Percentiles rank a stretch among this genome's conserved stretches.
phyloP scores from a whole-genome alignment of 345 rosid species.

The Eucalyptus fibrosa region DNA sequence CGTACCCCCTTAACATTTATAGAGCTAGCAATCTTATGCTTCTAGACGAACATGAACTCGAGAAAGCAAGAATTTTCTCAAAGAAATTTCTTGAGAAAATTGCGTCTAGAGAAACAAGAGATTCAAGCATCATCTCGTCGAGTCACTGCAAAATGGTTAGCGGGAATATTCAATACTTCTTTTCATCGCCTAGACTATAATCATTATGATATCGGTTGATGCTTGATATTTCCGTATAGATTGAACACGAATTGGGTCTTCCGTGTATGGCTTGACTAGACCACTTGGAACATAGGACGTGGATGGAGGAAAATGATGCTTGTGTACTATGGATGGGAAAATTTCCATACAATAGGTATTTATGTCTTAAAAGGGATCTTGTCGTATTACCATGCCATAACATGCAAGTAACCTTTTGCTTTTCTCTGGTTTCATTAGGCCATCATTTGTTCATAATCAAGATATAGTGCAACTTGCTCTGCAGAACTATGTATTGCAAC shows the following conservation, averaged over 20 bases:
- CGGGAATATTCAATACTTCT: neutral
- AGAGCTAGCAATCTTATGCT: conserved; percentile 55
- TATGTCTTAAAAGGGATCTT: neutral
- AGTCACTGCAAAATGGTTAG: conserved; percentile 5
- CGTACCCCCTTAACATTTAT: conserved; percentile 29
- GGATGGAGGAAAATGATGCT: conserved; percentile 39
- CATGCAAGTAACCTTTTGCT: neutral
- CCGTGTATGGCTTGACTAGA: conserved; percentile 51
- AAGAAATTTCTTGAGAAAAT: conserved; percentile 22
- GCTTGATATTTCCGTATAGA: neutral
- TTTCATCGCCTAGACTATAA: neutral
- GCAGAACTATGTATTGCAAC: conserved; percentile 19
- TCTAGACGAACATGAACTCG: conserved; percentile 28
- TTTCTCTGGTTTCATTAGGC: conserved; percentile 5
- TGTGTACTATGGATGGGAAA: conserved; percentile 31
- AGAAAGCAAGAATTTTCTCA: conserved; percentile 39
- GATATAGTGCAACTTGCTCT: conserved; percentile 28
- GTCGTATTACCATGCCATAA: neutral
- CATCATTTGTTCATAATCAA: conserved; percentile 5
- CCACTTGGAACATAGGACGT: conserved; percentile 46
- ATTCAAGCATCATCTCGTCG: neutral
- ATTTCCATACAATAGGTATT: conserved; percentile 34
- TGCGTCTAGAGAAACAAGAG: neutral
- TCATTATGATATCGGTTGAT: neutral
- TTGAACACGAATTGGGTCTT: conserved; percentile 14